phyloP scores from a whole-genome alignment of 148 eudicot species.

The Persicaria maculosa region DNA sequence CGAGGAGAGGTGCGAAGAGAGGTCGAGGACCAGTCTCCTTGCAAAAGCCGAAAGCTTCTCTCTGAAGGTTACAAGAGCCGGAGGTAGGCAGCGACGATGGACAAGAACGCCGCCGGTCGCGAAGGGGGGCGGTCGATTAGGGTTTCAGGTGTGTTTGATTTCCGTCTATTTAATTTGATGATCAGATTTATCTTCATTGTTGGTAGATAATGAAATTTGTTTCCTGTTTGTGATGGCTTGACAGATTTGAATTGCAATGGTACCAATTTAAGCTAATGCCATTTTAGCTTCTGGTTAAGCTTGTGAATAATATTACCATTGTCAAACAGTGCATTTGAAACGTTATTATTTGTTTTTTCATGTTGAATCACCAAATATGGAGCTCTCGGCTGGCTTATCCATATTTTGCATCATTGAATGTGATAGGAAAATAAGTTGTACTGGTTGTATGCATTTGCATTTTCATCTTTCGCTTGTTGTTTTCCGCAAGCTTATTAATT shows the following conservation, averaged over 20 bases:
- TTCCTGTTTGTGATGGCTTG: neutral
- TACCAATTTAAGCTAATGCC: neutral
- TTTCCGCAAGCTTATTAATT: too few relatives aligned
- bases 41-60: slow-evolving; percentile 60
- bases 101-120: slow-evolving; percentile 6
- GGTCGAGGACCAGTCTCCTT: slow-evolving; percentile 28
- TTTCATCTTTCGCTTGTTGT: too few relatives aligned
- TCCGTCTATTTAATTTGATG: slow-evolving; percentile 3
- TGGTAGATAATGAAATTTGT: too few relatives aligned
- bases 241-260: neutral
- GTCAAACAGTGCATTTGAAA: neutral
- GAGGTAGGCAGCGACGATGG: slow-evolving; percentile 14
- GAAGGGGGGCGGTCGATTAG: slow-evolving; percentile 30
- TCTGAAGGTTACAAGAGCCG: slow-evolving; percentile 58
- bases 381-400: neutral
- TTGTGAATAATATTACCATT: neutral
- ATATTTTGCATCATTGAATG: neutral
- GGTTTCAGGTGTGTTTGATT: slow-evolving; percentile 57
- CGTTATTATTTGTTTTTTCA: too few relatives aligned
- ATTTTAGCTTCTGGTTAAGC: neutral
- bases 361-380: neutral
- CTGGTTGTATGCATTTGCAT: neutral
- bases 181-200: neutral
- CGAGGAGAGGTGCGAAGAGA: slow-evolving; percentile 21
- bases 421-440: neutral